Conservation (phyloP, 129 eudicot genomes). For the Escallonia rubra region DNA sequence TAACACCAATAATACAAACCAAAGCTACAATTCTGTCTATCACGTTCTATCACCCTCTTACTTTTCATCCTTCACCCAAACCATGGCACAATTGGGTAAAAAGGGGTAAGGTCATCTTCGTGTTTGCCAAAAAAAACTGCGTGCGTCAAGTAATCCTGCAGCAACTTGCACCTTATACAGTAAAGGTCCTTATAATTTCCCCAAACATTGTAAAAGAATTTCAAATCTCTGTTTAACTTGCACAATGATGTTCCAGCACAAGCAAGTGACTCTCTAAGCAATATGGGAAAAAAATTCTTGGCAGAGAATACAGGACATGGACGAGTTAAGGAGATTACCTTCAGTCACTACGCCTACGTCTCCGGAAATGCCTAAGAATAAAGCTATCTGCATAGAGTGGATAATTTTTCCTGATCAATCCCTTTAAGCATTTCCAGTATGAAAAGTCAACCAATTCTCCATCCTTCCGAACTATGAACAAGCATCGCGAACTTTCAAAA, state of each 20-base stretch:
- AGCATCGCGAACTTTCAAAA: slow-evolving; percentile 76
- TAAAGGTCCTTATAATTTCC: not conserved
- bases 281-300: not conserved
- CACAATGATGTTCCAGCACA: slow-evolving; percentile 9
- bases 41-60: too few species aligned
- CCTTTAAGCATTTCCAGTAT: slow-evolving; percentile 98
- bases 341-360: slow-evolving; percentile 55
- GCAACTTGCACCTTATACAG: not conserved
- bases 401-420: slow-evolving; percentile 79
- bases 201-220: not conserved
- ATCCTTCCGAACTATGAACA: slow-evolving; percentile 80
- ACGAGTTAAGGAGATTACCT: slow-evolving; percentile 3
- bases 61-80: too few species aligned
- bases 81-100: too few species aligned
- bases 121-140: too few species aligned
- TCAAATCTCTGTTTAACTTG: slow-evolving; percentile 1
- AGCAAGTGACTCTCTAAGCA: not conserved
- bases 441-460: slow-evolving; percentile 84
- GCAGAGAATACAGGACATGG: not conserved
- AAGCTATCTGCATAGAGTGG: slow-evolving; percentile 93
- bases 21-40: too few species aligned
- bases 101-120: too few species aligned
- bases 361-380: slow-evolving; percentile 78
- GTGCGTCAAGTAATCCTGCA: not conserved
- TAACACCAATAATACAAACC: too few species aligned